A percentile compares a stretch with the other conserved stretches of the same genome.
Conservation (phyloP, 768 basidiomycete species). For the Cystofilobasidium bisporidii region DNA sequence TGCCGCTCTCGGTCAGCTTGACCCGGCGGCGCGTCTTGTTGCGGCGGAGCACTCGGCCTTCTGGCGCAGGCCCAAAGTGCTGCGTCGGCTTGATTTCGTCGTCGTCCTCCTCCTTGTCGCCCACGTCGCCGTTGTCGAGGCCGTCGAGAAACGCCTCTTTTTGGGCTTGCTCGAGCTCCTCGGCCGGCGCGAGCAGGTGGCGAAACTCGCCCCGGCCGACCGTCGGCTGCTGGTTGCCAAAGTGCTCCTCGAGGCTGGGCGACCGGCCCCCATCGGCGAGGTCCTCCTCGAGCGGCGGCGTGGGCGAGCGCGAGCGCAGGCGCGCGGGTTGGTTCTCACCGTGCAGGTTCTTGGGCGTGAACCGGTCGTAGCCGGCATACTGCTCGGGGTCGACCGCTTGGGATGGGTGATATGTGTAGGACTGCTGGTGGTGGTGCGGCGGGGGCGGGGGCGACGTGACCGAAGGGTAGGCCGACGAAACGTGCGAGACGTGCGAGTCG, state of each 20-base stretch:
- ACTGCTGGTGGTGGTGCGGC: not conserved
- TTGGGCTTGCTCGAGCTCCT: not conserved
- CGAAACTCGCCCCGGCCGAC: not conserved
- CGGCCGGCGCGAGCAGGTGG: not conserved
- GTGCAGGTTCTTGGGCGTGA: constrained; percentile 18
- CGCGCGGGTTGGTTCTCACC: constrained; percentile 15
- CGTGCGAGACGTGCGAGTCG: not conserved
- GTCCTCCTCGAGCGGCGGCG: constrained; percentile 27
- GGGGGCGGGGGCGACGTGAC: not conserved
- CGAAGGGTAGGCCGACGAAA: not conserved
- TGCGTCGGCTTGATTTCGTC: constrained; percentile 28
- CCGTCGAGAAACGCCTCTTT: not conserved
- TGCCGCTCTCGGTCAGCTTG: constrained; percentile 28
- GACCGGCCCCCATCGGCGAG: not conserved
- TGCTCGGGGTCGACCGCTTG: constrained; percentile 20
- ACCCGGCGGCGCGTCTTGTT: constrained; percentile 28
- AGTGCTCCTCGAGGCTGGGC: constrained; percentile 1
- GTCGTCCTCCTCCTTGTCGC: not conserved
- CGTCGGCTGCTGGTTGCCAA: not conserved
- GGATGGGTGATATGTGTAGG: constrained; percentile 3
- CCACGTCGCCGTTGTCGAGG: not conserved
- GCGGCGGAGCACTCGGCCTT: constrained; percentile 14
- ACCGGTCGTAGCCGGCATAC: constrained; percentile 16
- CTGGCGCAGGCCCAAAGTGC: constrained; percentile 26
- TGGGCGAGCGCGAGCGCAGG: constrained; percentile 17